These are phyloP conservation scores for Cordyceps javanica DNA, from an alignment of 2,329 filamentous ascomycete genomes.

Conservation along the genomic window DNA sequence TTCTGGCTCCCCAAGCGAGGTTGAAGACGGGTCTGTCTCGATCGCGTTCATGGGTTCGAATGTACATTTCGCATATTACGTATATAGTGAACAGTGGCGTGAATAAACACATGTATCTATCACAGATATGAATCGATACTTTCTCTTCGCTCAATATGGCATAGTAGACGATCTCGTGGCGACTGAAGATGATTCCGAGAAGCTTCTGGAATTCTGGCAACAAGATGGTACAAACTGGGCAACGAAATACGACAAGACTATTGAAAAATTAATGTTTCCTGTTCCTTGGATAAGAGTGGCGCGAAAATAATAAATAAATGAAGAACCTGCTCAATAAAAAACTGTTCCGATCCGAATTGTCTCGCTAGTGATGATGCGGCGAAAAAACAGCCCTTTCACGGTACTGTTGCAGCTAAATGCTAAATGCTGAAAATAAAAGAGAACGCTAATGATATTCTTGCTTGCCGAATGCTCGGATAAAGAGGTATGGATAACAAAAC, in stretches of 20 bases:
- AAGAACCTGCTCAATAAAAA: not conserved
- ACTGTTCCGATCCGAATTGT: not conserved
- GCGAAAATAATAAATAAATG: not conserved
- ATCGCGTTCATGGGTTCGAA: not conserved
- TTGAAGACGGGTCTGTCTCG: not conserved
- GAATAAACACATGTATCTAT: not conserved
- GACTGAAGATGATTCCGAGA: not conserved
- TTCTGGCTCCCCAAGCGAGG: not conserved
- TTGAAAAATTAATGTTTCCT: not conserved
- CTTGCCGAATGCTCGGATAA: not conserved
- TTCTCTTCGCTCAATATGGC: not conserved
- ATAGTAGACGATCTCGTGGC: no score
- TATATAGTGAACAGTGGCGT: not conserved
- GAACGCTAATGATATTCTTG: conserved; percentile 1
- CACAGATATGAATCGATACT: not conserved
- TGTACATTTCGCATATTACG: not conserved
- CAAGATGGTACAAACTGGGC: no score
- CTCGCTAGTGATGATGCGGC: not conserved
- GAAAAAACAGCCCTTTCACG: not conserved
- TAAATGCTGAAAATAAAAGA: not conserved
- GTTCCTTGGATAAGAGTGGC: not conserved
- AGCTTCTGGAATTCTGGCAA: no score
- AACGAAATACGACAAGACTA: no score
- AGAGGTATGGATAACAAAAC: not conserved
- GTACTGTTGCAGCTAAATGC: not conserved